Evolutionary conservation across 1,284 basidiomycete species (phyloP).

Genomic region (Agaricales sp.): DNA sequence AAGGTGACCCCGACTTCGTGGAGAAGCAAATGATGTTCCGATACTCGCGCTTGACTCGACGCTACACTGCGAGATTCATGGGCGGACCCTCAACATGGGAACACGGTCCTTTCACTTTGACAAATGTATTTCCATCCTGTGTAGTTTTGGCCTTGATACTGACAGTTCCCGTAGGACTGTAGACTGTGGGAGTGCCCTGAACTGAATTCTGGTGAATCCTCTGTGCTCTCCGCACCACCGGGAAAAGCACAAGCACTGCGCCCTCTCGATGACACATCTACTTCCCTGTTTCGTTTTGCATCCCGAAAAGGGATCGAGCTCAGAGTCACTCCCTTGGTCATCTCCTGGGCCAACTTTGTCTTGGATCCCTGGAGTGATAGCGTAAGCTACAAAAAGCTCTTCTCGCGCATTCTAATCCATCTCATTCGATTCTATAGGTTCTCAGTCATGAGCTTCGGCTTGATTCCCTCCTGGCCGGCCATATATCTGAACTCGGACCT

Average conservation of each 20-base stretch:
- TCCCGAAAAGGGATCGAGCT: conserved; percentile 24
- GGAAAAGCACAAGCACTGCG: neutral
- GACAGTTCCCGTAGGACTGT: neutral
- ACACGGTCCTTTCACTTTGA: conserved; percentile 20
- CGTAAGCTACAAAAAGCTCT: conserved; percentile 21
- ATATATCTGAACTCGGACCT: conserved; percentile 21
- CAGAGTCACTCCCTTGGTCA: conserved; percentile 34
- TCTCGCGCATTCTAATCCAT: conserved; percentile 1
- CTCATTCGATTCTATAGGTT: conserved; percentile 16
- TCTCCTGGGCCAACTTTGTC: conserved; percentile 25
- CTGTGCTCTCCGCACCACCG: neutral
- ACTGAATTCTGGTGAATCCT: neutral
- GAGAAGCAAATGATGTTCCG: neutral
- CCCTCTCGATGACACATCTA: conserved; percentile 14
- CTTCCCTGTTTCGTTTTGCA: conserved; percentile 24
- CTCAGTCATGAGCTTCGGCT: conserved; percentile 34
- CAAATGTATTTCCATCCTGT: conserved; percentile 22
- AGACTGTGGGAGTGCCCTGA: neutral
- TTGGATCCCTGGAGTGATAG: conserved; percentile 30
- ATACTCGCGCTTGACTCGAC: conserved; percentile 18
- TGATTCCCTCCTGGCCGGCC: conserved; percentile 32
- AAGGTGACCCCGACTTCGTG: neutral
- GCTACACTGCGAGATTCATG: conserved; percentile 19
- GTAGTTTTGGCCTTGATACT: neutral
- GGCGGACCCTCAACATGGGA: conserved; percentile 22